Base-by-base conservation (phyloP, 2,329 filamentous ascomycete genomes). In the Ophiostoma australiae region DNA sequence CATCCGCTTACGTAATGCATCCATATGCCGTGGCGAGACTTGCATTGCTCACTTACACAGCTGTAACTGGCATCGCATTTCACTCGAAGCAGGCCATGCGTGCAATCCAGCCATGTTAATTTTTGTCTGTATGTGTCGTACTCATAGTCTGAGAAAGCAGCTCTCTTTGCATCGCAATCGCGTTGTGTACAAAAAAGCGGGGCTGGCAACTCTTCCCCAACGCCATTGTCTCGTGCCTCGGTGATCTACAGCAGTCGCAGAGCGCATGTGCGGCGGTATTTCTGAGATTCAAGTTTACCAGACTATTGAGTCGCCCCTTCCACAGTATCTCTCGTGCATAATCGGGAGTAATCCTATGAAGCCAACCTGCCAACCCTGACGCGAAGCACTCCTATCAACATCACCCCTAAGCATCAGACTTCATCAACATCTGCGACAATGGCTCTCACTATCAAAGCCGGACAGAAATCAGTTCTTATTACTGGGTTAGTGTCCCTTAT, bases 391-490 rank as follows among this genome's bases (percentile, higher is more conserved):
- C 10, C 23, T 58, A 27, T 13, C 23, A 58, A 58, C 10, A 58
- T 0, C 20, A 17, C 10, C n/a, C 52, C 52, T 58, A 27, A 27
- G 23, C 27, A 13, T 1, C 33, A 33, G n/a, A 35, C 37, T 3
- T 6, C 61, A 69, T 4, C 33, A 48, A n/a, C 44, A n/a, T 17
- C 44, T 48, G 20, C 44, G 17, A 48, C 44, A 48, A 71, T 71
- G 70, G 39, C 67, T n/a, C 33, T 35, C 7, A n/a, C 48, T 17
- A 72, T 70, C 20, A 70, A 70, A 13, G 74, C 77, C 17, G 77
- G 75, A 39, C 80, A 81, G 71, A 85, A 81, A 73, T 80, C 79
- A 6, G 83, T 84, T 17, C 79, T 85, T 39, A 83, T 86, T 72
- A 86, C 84, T 35, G 84, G 84, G 83, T 85, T 77, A 27, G 79